Evolutionary conservation across 1,284 basidiomycete genomes (phyloP).

Genomic region (Anthracocystis walkeri): DNA sequence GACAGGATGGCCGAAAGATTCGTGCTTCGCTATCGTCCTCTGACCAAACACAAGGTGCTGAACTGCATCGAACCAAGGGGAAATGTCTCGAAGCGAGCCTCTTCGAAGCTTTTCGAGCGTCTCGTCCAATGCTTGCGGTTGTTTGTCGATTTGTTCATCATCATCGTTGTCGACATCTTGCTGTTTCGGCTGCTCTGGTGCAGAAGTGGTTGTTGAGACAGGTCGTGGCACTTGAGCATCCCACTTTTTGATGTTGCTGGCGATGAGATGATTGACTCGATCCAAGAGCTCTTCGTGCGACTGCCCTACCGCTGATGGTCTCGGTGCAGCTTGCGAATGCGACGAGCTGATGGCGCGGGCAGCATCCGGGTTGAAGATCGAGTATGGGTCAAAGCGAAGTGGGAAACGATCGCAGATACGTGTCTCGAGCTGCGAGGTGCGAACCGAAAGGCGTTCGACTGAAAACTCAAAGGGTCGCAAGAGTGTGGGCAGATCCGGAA

Average conservation of each 20-base stretch:
- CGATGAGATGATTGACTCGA: slow-evolving; percentile 51
- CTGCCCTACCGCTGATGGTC: slow-evolving; percentile 18
- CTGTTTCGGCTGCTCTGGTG: background rate
- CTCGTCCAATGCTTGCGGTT: slow-evolving; percentile 14
- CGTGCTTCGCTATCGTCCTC: slow-evolving; percentile 50
- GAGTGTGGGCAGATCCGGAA: slow-evolving; percentile 54
- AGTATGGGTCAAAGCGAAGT: slow-evolving; percentile 60
- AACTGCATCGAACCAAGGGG: slow-evolving; percentile 59
- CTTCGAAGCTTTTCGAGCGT: slow-evolving; percentile 20
- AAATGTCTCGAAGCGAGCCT: slow-evolving; percentile 35
- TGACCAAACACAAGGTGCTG: slow-evolving; percentile 46
- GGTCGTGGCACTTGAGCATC: slow-evolving; percentile 23
- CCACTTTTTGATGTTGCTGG: slow-evolving; percentile 53
- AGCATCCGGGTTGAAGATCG: slow-evolving; percentile 43
- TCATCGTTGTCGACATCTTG: slow-evolving; percentile 1
- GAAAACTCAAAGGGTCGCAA: slow-evolving; percentile 62
- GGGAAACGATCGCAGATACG: slow-evolving; percentile 56
- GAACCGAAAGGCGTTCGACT: slow-evolving; percentile 53
- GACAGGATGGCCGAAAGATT: slow-evolving; percentile 55
- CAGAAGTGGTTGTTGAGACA: background rate
- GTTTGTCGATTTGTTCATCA: background rate
- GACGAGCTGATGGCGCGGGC: slow-evolving; percentile 20
- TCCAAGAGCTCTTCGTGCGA: slow-evolving; percentile 47
- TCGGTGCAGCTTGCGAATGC: slow-evolving; percentile 8
- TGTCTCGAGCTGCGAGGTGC: slow-evolving; percentile 64